Conservation (phyloP, 352 stramenopile species). For the Nannochloropsis limnetica region DNA sequence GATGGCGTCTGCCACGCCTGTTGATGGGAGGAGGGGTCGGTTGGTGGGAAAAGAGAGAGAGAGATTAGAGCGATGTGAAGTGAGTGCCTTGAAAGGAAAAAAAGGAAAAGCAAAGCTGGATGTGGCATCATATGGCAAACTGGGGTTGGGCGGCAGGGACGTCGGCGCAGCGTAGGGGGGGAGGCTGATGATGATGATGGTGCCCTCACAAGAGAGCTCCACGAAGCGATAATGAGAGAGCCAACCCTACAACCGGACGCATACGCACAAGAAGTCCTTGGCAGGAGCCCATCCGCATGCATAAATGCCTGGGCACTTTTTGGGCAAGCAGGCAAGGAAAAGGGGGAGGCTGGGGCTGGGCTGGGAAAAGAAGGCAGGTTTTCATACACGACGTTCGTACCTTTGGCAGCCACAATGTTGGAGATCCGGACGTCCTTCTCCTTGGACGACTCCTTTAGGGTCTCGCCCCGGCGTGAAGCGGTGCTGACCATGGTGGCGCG, state of each 20-base stretch:
- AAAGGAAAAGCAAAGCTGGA: background rate
- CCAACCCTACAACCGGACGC: background rate
- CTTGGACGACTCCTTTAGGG: conserved; percentile 60
- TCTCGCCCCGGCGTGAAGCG: conserved; percentile 38
- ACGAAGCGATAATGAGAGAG: background rate
- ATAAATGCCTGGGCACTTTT: conserved; percentile 36
- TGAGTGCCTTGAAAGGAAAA: background rate
- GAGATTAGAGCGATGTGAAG: background rate
- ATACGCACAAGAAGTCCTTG: background rate
- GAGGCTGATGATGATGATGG: background rate
- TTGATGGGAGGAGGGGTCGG: background rate
- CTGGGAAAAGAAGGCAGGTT: background rate
- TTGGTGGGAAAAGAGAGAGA: background rate
- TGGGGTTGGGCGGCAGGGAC: background rate
- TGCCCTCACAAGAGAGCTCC: background rate
- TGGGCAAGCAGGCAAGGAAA: background rate
- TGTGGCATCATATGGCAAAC: background rate
- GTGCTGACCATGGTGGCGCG: background rate
- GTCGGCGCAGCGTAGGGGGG: background rate
- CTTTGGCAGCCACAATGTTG: conserved; percentile 97
- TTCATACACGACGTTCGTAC: conserved; percentile 60
- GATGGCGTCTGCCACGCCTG: conserved; percentile 92
- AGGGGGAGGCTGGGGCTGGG: background rate
- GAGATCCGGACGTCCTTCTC: conserved; percentile 94
- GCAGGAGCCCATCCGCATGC: background rate